Evolutionary conservation across 176 grass and related monocot genomes (phyloP), one percentile per base, ranked within the genome.

Genomic region (Elymus sibiricus): DNA sequence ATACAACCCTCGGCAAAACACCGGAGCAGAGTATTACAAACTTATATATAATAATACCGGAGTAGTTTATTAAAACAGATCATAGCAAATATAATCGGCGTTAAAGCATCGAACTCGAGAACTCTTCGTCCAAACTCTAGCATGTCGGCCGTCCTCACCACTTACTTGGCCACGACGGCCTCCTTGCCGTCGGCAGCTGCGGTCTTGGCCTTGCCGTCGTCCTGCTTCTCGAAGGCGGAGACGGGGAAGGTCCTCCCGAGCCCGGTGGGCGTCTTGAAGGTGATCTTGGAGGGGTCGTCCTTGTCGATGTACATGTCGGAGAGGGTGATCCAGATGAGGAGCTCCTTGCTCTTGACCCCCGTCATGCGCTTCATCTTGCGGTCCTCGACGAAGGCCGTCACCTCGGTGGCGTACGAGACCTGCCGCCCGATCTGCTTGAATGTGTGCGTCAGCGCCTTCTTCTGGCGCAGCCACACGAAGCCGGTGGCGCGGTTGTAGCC

Each of bases 381-480:
- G 28, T 95, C 86, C 86, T 95, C 93, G 35, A 95, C 93, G 86
- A 86, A 86, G 19, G 93, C 93, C 17, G 93, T 95, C 22, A 95
- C 90, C 88, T 95, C 90, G 62, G 82, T 25, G 13, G 65, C 90
- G 90, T 92, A 95, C 8, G 83, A 95, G 55, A 95, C 93, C 79
- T 79, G 79, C 55, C 83, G 43, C 0, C 86, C 83, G 90, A 95
- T 95, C 88, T 83, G 80, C 37, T 67, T 73, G 88, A 95, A 95
- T 34, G 83, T 85, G 90, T 95, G 90, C 11, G 79, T 88, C 29
- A 79, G 64, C 10, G 88, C 22, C 76, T 90, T 88, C 80, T 68
- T 86, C 93, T 95, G 93, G 72, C 80, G 82, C 21, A 95, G 80
- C 93, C 93, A 95, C 13, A 95, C 90, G 90, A 95, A 95, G 8